These are phyloP conservation scores for Pezizomycotina sp. DNA, from an alignment of 2,329 filamentous ascomycete species.

Conservation along the genomic window DNA sequence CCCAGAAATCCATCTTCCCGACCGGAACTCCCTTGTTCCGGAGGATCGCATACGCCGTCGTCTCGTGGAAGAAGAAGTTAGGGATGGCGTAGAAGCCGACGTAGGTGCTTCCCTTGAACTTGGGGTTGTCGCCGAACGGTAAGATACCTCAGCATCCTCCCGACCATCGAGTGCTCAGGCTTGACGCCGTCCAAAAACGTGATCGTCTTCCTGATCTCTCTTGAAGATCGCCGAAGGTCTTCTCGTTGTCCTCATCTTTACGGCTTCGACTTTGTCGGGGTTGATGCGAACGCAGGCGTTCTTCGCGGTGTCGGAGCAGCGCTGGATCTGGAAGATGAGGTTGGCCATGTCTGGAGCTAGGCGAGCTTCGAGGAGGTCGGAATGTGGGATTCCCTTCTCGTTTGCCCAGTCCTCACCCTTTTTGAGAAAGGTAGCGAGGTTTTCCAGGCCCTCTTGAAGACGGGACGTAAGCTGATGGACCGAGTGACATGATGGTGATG, in stretches of 20 bases:
- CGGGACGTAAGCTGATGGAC: too few species aligned
- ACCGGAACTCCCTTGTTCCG: conserved; percentile 45
- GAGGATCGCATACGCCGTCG: conserved; percentile 43
- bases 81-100: conserved; percentile 37
- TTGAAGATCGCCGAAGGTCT: conserved; percentile 36
- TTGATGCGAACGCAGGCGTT: conserved; percentile 30
- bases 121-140: conserved; percentile 27
- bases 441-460: conserved; percentile 32
- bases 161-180: conserved; percentile 31
- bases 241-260: conserved; percentile 32
- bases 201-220: conserved; percentile 35
- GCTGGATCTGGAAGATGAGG: conserved; percentile 36
- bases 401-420: conserved; percentile 32
- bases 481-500: too few species aligned
- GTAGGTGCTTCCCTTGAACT: conserved; percentile 34
- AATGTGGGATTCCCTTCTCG: conserved; percentile 28
- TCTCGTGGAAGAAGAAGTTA: conserved; percentile 49
- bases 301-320: conserved; percentile 32
- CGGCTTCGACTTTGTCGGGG: conserved; percentile 27
- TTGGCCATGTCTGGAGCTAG: conserved; percentile 37
- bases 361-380: conserved; percentile 30
- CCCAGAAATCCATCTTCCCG: conserved; percentile 43
- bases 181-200: conserved; percentile 34
- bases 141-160: conserved; percentile 31
- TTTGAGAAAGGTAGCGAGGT: conserved; percentile 31